Evolutionary conservation across 2,329 filamentous ascomycete genomes (phyloP).

Genomic region (Fusarium duplospermum): DNA sequence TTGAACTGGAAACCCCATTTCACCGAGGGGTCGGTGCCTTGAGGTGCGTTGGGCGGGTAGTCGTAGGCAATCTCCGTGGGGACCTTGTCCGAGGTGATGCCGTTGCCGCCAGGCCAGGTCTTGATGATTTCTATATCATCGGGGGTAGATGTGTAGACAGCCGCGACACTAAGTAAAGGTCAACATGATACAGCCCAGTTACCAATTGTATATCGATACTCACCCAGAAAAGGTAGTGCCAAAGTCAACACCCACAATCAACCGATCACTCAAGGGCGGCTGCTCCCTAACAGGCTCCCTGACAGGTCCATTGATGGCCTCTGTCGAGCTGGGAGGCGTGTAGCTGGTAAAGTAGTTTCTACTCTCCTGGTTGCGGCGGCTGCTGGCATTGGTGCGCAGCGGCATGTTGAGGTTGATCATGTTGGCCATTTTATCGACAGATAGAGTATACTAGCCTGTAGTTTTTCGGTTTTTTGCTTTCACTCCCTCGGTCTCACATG

Average conservation of each 20-base stretch:
- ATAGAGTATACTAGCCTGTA: background rate
- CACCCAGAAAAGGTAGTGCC: slow-evolving; percentile 86
- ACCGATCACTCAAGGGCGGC: slow-evolving; percentile 66
- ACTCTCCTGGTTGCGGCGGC: slow-evolving; percentile 65
- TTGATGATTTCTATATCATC: slow-evolving; percentile 88
- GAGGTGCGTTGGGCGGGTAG: slow-evolving; percentile 44
- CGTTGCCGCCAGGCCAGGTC: slow-evolving; percentile 85
- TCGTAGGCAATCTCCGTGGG: slow-evolving; percentile 81
- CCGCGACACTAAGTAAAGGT: slow-evolving; percentile 63
- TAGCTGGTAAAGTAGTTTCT: slow-evolving; percentile 68
- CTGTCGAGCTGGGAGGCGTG: slow-evolving; percentile 66
- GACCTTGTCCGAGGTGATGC: slow-evolving; percentile 89
- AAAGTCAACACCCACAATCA: slow-evolving; percentile 85
- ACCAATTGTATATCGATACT: slow-evolving; percentile 46
- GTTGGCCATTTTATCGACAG: background rate
- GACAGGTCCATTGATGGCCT: slow-evolving; percentile 72
- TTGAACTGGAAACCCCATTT: slow-evolving; percentile 90
- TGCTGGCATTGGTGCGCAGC: slow-evolving; percentile 58
- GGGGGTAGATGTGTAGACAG: slow-evolving; percentile 79
- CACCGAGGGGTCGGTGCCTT: slow-evolving; percentile 59
- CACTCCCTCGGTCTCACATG: slow-evolving; percentile 14
- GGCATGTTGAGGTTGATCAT: slow-evolving; percentile 65
- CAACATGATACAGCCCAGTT: background rate
- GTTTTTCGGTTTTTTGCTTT: slow-evolving; percentile 2
- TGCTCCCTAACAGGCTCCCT: slow-evolving; percentile 66